Evolutionary conservation across 192 early-diverging fungal species (phyloP).

Genomic region (Coemansia reversa): DNA sequence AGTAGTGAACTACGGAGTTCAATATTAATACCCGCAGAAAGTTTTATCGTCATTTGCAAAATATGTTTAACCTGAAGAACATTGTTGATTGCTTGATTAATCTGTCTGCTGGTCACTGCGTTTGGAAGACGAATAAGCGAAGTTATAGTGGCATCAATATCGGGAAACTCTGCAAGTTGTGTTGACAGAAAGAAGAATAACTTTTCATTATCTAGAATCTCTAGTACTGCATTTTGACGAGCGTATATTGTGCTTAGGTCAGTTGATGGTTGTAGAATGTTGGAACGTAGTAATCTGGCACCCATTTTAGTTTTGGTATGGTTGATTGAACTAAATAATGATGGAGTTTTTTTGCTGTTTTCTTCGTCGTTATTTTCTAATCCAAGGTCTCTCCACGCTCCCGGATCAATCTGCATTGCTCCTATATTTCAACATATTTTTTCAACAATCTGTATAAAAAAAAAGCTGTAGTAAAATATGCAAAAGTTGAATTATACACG

Average conservation of each 20-base stretch:
- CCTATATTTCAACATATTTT: too few relatives aligned
- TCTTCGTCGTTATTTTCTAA: constrained; percentile 15
- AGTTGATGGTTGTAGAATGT: constrained; percentile 71
- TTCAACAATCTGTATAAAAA: background rate
- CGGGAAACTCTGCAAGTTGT: constrained; percentile 49
- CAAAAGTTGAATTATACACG: background rate
- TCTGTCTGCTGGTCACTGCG: constrained; percentile 56
- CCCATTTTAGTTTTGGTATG: constrained; percentile 43
- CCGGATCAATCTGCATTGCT: constrained; percentile 51
- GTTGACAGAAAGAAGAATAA: constrained; percentile 53
- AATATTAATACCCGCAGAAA: constrained; percentile 38
- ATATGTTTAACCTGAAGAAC: constrained; percentile 70
- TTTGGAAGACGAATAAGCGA: constrained; percentile 52
- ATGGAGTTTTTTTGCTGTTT: constrained; percentile 5
- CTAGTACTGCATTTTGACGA: constrained; percentile 35
- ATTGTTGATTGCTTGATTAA: constrained; percentile 65
- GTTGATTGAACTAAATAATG: constrained; percentile 33
- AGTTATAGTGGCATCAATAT: constrained; percentile 61
- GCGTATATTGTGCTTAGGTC: constrained; percentile 43
- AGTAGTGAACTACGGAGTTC: constrained; percentile 49
- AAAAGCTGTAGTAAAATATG: background rate
- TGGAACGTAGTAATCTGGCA: constrained; percentile 67
- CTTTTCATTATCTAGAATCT: constrained; percentile 51
- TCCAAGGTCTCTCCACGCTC: constrained; percentile 40
- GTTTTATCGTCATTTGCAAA: constrained; percentile 48